phyloP scores from a whole-genome alignment of 257 asterid genomes.

The Salvia splendens region DNA sequence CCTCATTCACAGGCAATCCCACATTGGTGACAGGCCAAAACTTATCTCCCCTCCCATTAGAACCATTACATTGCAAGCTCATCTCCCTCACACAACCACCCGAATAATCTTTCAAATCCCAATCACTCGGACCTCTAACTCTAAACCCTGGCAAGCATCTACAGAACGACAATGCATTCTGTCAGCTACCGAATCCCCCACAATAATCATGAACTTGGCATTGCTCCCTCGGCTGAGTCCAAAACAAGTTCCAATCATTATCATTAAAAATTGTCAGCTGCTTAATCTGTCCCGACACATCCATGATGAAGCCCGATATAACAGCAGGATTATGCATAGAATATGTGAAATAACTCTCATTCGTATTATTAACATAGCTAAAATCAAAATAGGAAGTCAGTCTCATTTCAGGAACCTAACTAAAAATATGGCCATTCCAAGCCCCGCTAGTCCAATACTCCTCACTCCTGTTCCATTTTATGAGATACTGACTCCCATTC shows the following conservation, averaged over 20 bases:
- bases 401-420: slow-evolving; percentile 60
- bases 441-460: slow-evolving; percentile 67
- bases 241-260: slow-evolving; percentile 45
- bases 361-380: slow-evolving; percentile 32
- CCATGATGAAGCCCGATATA: slow-evolving; percentile 42
- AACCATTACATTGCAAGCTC: slow-evolving; percentile 36
- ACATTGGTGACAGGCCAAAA: slow-evolving; percentile 27
- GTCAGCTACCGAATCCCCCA: slow-evolving; percentile 53
- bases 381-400: slow-evolving; percentile 46
- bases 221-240: slow-evolving; percentile 57
- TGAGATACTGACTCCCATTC: slow-evolving; percentile 41
- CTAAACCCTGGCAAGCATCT: slow-evolving; percentile 48
- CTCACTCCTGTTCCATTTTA: slow-evolving; percentile 48
- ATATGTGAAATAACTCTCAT: slow-evolving; percentile 55
- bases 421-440: slow-evolving; percentile 65
- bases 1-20: slow-evolving; percentile 30
- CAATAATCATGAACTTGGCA: slow-evolving; percentile 59
- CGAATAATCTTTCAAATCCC: slow-evolving; percentile 52
- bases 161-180: slow-evolving; percentile 46
- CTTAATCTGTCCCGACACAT: slow-evolving; percentile 54
- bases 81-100: slow-evolving; percentile 53
- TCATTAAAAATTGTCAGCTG: slow-evolving; percentile 36
- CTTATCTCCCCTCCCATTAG: slow-evolving; percentile 36
- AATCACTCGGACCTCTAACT: slow-evolving; percentile 31
- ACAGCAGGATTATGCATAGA: slow-evolving; percentile 35